Conservation (phyloP, 192 early-diverging fungal species). For the Linnemannia elongata region DNA sequence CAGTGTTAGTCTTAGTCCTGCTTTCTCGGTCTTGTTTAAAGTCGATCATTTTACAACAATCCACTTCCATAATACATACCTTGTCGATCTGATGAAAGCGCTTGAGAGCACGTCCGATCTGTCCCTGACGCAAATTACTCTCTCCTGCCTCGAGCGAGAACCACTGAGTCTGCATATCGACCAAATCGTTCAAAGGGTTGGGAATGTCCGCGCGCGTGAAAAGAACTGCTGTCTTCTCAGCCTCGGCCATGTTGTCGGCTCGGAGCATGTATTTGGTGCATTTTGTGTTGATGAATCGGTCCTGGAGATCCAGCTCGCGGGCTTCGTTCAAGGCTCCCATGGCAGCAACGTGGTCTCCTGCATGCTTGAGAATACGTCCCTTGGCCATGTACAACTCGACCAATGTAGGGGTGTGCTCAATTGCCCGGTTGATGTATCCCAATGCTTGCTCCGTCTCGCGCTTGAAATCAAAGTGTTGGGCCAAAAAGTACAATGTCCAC, state of each 20-base stretch:
- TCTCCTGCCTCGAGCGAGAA: slow-evolving; percentile 84
- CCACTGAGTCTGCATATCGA: slow-evolving; percentile 94
- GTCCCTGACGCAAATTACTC: slow-evolving; percentile 70
- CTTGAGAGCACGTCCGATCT: slow-evolving; percentile 88
- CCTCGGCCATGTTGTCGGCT: slow-evolving; percentile 79
- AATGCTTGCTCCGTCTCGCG: slow-evolving; percentile 78
- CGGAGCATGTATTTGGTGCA: slow-evolving; percentile 93
- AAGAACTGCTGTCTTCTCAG: slow-evolving; percentile 82
- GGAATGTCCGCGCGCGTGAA: slow-evolving; percentile 79
- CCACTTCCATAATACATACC: slow-evolving; percentile 22
- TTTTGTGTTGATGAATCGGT: slow-evolving; percentile 94
- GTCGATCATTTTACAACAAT: no score
- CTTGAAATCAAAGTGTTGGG: slow-evolving; percentile 87
- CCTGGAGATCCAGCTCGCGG: slow-evolving; percentile 89
- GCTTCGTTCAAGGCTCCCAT: slow-evolving; percentile 85
- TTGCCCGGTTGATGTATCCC: slow-evolving; percentile 81
- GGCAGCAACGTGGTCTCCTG: slow-evolving; percentile 78
- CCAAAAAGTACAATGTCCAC: slow-evolving; percentile 91
- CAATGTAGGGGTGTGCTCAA: slow-evolving; percentile 84
- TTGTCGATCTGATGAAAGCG: slow-evolving; percentile 84
- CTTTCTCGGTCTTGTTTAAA: neutral
- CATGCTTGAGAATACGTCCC: slow-evolving; percentile 93
- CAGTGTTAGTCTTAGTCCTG: neutral
- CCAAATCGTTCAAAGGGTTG: slow-evolving; percentile 81
- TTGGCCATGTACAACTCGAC: slow-evolving; percentile 93